phyloP scores from a whole-genome alignment of 176 grass and related monocot genomes.

The Eragrostis nindensis region DNA sequence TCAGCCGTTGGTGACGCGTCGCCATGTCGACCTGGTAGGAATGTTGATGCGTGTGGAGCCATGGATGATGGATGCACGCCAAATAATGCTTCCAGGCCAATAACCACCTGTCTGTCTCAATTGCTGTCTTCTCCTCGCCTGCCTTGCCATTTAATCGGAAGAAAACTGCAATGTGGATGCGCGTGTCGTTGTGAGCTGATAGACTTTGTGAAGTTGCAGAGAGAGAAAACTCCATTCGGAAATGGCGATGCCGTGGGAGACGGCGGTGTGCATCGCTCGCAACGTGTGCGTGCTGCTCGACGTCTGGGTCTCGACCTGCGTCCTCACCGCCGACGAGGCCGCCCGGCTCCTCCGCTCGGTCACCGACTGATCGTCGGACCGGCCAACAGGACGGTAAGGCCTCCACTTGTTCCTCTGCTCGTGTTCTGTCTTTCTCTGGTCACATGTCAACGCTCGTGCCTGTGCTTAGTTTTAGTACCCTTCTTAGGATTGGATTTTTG shows the following conservation, averaged over 20 bases:
- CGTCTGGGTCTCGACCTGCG: constrained; percentile 42
- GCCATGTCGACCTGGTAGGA: not conserved
- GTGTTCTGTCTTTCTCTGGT: not conserved
- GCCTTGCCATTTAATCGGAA: not conserved
- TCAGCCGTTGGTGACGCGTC: not conserved
- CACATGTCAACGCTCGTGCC: no score
- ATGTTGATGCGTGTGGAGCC: not conserved
- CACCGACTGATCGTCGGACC: not conserved
- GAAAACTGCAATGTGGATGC: not conserved
- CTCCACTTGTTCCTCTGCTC: not conserved
- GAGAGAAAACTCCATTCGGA: not conserved
- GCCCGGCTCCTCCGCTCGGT: constrained; percentile 31
- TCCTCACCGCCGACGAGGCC: constrained; percentile 46
- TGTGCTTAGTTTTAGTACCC: no score
- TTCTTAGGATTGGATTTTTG: no score
- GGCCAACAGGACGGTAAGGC: not conserved
- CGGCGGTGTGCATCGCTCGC: constrained; percentile 21
- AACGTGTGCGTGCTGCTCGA: constrained; percentile 46
- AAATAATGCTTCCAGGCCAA: not conserved
- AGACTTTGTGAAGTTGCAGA: not conserved
- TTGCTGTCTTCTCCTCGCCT: not conserved
- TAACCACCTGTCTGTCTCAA: not conserved
- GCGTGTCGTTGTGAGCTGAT: not conserved
- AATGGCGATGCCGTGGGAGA: constrained; percentile 46
- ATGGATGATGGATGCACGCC: not conserved